These are phyloP conservation scores for Ophiostoma sp. DNA, from an alignment of 2,329 filamentous ascomycete species.

Conservation along the genomic window DNA sequence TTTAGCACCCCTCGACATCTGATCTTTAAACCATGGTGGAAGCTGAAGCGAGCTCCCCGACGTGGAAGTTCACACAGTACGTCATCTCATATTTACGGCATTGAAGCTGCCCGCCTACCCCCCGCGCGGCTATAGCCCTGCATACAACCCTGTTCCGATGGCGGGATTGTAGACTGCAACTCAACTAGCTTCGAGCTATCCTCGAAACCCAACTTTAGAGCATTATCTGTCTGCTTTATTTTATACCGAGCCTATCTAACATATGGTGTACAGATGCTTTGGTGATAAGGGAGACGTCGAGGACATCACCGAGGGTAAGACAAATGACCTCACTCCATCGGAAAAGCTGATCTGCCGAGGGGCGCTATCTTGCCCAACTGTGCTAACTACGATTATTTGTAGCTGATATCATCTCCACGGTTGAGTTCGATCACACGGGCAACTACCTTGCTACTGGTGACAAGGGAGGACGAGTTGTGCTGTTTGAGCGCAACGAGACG, in stretches of 20 bases:
- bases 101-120: no score
- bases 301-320: conserved; percentile 89
- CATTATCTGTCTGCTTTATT: no score
- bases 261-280: conserved; percentile 51
- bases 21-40: conserved; percentile 74
- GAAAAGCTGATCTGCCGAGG: background rate
- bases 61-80: conserved; percentile 98
- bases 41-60: conserved; percentile 87
- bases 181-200: no score
- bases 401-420: conserved; percentile 89
- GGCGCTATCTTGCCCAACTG: background rate
- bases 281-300: conserved; percentile 99
- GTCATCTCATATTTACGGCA: background rate
- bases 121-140: conserved; percentile 50
- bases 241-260: no score
- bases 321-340: conserved; percentile 6
- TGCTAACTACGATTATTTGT: conserved; percentile 11
- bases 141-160: no score
- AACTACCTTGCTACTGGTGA: conserved; percentile 88
- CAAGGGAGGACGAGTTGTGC: conserved; percentile 77
- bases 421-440: conserved; percentile 84
- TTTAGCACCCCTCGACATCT: conserved; percentile 17
- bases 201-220: no score
- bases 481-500: conserved; percentile 93
- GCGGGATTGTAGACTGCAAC: no score